A percentile compares a stretch with the other conserved stretches of the same genome.
phyloP scores from a whole-genome alignment of 2,329 filamentous ascomycete genomes.

The Hirsutella rhossiliensis region DNA sequence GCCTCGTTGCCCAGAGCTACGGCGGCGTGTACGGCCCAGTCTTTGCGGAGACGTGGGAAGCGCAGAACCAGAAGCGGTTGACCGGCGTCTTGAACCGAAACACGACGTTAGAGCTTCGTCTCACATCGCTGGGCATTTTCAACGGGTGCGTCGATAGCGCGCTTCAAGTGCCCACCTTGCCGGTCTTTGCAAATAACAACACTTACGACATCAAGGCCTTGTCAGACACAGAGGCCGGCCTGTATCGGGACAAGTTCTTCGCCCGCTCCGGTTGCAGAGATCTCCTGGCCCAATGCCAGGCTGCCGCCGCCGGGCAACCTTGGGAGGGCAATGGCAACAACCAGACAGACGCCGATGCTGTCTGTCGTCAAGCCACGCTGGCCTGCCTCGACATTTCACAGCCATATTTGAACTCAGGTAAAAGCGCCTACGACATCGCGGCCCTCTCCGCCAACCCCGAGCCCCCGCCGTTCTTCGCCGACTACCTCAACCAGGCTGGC shows the following conservation, averaged over 20 bases:
- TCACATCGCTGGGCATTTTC: slow-evolving; percentile 55
- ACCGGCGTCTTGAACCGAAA: slow-evolving; percentile 35
- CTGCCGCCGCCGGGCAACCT: slow-evolving; percentile 25
- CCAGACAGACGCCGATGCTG: slow-evolving; percentile 22
- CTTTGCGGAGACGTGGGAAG: slow-evolving; percentile 45
- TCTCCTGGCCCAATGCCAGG: slow-evolving; percentile 38
- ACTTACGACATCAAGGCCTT: slow-evolving; percentile 52
- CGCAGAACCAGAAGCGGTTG: slow-evolving; percentile 47
- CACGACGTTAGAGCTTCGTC: slow-evolving; percentile 44
- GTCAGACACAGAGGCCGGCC: slow-evolving; percentile 35
- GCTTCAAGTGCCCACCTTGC: slow-evolving; percentile 45
- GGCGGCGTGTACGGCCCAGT: slow-evolving; percentile 58
- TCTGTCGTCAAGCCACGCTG: slow-evolving; percentile 39
- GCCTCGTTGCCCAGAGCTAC: slow-evolving; percentile 59
- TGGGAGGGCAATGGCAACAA: slow-evolving; percentile 27
- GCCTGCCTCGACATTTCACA: slow-evolving; percentile 37
- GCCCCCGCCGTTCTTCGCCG: slow-evolving; percentile 46
- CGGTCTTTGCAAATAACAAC: slow-evolving; percentile 48
- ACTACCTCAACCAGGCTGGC: slow-evolving; percentile 50
- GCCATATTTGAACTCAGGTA: slow-evolving; percentile 42
- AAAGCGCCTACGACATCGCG: slow-evolving; percentile 50
- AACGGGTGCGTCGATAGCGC: slow-evolving; percentile 59
- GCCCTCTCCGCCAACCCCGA: slow-evolving; percentile 45
- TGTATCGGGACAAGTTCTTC: slow-evolving; percentile 23
- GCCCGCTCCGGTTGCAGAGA: slow-evolving; percentile 37